Base-by-base conservation (phyloP, 768 basidiomycete genomes). In the Agaricus sinodeliciosus region DNA sequence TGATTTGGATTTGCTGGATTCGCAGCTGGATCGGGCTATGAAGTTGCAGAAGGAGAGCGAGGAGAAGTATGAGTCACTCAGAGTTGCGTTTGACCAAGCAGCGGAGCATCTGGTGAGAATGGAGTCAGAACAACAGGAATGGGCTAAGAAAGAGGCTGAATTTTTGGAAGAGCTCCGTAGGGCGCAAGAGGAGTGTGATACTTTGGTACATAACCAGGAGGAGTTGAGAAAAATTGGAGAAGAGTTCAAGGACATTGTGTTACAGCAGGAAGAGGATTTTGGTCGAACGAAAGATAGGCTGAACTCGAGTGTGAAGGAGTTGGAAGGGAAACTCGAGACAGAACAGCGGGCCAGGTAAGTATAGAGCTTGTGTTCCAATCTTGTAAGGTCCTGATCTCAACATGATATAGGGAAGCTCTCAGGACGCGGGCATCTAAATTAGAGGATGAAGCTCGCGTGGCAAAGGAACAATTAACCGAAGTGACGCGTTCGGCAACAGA, bases 1-100 rank as follows among this genome's bases (percentile, higher is more conserved):
- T 3, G 94, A 97, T 60, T 75, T 95, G 42, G 90, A 94, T 52
- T 76, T 82, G 2, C 73, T 95, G 11, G 91, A 94, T 60, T 85
- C 84, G 3, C 92, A 97, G 61, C 77, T 95, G 8, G 90, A 90
- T 52, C 79, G 87, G 7, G 85, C 88, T 0, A 74, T 93, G 62
- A 76, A 79, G 36, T 73, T 85, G 40, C 87, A 91, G 66, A 89
- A 85, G 65, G 82, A 89, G 59, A 81, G 77, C 40, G 88, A 92
- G 55, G 85, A 87, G 65, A 89, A 88, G 61, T 80, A 89, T 55
- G 81, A 84, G 53, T 74, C 80, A 12, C 72, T 91, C 46, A 77
- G 82, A 25, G 71, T 77, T 45, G 86, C 84, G 13, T 92, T 93
- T 63, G 85, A 90, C 48, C 76, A 91, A 59, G 91, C 92, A 16